Percentiles rank a stretch among this genome's conserved stretches.
Evolutionary conservation across 2,329 filamentous ascomycete species (phyloP).

Genomic region (Phialemonium atrogriseum): DNA sequence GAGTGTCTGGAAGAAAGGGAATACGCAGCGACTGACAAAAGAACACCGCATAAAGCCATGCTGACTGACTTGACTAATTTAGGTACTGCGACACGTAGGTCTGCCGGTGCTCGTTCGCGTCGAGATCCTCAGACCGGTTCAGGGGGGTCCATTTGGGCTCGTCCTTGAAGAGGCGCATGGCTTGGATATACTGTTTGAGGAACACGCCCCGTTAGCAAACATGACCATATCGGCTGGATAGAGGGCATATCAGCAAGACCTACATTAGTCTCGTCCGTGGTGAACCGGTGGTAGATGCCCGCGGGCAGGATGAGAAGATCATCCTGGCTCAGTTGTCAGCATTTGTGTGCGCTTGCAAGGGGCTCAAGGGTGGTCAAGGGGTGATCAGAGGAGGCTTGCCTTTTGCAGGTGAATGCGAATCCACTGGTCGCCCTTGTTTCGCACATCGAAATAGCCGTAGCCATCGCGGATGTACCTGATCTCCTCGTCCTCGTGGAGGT

Average conservation of each 20-base stretch:
- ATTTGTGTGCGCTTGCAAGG: too few species aligned
- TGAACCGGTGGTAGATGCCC: conserved; percentile 96
- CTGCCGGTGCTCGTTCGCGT: conserved; percentile 70
- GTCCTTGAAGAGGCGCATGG: conserved; percentile 95
- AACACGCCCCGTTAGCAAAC: background rate
- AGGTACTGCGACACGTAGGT: conserved; percentile 58
- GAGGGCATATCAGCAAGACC: conserved; percentile 27
- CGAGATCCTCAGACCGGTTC: conserved; percentile 70
- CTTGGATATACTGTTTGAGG: conserved; percentile 70
- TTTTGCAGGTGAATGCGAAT: conserved; percentile 78
- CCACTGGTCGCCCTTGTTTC: conserved; percentile 78
- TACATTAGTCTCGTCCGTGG: conserved; percentile 85
- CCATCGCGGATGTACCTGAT: conserved; percentile 91
- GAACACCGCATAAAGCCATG: too few species aligned
- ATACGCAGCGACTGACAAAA: too few species aligned
- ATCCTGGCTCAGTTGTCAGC: conserved; percentile 26
- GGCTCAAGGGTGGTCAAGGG: background rate
- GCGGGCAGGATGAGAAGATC: conserved; percentile 91
- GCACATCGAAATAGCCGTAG: conserved; percentile 86
- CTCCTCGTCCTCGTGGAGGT: conserved; percentile 97
- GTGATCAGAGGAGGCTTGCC: conserved; percentile 26
- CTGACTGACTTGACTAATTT: too few species aligned
- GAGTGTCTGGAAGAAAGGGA: too few species aligned
- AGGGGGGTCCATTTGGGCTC: conserved; percentile 97
- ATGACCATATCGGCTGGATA: background rate